A percentile compares a stretch with the other conserved stretches of the same genome.
Conservation (phyloP, 2,329 filamentous ascomycete species). For the Drechslera avenae region DNA sequence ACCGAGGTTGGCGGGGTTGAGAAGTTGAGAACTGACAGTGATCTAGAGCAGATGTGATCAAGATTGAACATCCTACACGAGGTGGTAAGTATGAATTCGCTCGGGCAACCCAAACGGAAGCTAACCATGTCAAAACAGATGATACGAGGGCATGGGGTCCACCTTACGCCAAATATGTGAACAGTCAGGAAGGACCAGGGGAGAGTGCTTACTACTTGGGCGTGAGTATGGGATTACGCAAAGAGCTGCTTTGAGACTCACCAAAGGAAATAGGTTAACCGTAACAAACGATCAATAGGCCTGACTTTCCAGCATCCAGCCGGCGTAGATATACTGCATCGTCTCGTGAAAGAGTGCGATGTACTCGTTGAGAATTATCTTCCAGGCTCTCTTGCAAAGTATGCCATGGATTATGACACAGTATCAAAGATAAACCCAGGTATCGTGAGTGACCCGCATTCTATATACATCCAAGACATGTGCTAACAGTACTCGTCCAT, state of each 20-base stretch:
- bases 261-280: conserved; percentile 74
- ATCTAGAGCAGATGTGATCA: conserved; percentile 88
- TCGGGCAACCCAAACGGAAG: neutral
- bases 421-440: conserved; percentile 80
- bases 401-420: conserved; percentile 84
- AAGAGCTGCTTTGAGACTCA: neutral
- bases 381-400: conserved; percentile 86
- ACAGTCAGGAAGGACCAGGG: conserved; percentile 69
- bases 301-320: conserved; percentile 86
- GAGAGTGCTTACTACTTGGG: conserved; percentile 95
- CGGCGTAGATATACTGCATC: conserved; percentile 85
- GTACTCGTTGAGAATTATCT: conserved; percentile 97
- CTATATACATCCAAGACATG: too few relatives aligned
- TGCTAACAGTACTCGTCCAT: too few relatives aligned
- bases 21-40: conserved; percentile 21
- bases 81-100: conserved; percentile 27
- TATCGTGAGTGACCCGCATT: conserved; percentile 49
- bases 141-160: conserved; percentile 97
- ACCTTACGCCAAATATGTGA: conserved; percentile 81
- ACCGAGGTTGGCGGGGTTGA: conserved; percentile 31
- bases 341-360: conserved; percentile 82
- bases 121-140: conserved; percentile 59
- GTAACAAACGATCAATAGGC: conserved; percentile 94
- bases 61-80: conserved; percentile 83
- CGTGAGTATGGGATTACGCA: conserved; percentile 56